phyloP scores from a whole-genome alignment of 1,284 basidiomycete species.

The Blastosporella zonata region DNA sequence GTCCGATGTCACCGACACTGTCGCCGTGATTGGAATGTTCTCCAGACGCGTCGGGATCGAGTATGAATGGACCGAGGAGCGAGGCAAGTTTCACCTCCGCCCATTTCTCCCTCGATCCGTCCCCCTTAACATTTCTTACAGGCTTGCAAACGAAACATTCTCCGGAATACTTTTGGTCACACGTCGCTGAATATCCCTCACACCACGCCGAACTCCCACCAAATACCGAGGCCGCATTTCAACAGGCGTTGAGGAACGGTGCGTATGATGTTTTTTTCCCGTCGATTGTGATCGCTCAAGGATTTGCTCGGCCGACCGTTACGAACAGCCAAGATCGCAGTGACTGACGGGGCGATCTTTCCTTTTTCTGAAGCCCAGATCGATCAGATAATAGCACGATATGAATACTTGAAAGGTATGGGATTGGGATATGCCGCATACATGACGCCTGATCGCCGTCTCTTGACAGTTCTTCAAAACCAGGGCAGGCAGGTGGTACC shows the following conservation, averaged over 20 bases:
- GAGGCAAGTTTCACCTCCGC: slow-evolving; percentile 21
- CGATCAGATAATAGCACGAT: slow-evolving; percentile 33
- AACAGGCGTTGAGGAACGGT: slow-evolving; percentile 30
- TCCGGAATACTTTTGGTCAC: slow-evolving; percentile 7
- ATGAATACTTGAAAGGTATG: slow-evolving; percentile 32
- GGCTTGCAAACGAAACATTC: neutral
- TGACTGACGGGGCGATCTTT: slow-evolving; percentile 28
- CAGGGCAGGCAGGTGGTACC: slow-evolving; percentile 29
- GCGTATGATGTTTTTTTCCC: slow-evolving; percentile 7
- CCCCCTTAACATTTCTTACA: neutral
- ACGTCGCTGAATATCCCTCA: slow-evolving; percentile 34
- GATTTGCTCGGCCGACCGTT: neutral
- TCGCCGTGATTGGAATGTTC: slow-evolving; percentile 34
- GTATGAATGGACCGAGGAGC: slow-evolving; percentile 33
- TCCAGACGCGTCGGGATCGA: slow-evolving; percentile 28
- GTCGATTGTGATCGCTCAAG: slow-evolving; percentile 1
- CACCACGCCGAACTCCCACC: slow-evolving; percentile 34
- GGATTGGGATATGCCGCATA: neutral
- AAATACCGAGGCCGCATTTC: slow-evolving; percentile 31
- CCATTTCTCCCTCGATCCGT: neutral
- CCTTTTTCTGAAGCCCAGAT: slow-evolving; percentile 35
- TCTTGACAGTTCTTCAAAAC: slow-evolving; percentile 22
- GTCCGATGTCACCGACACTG: slow-evolving; percentile 30
- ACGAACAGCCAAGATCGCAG: slow-evolving; percentile 26
- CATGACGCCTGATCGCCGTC: slow-evolving; percentile 7